Conservation (phyloP, 2,329 filamentous ascomycete genomes). For the Metarhizium anisopliae region DNA sequence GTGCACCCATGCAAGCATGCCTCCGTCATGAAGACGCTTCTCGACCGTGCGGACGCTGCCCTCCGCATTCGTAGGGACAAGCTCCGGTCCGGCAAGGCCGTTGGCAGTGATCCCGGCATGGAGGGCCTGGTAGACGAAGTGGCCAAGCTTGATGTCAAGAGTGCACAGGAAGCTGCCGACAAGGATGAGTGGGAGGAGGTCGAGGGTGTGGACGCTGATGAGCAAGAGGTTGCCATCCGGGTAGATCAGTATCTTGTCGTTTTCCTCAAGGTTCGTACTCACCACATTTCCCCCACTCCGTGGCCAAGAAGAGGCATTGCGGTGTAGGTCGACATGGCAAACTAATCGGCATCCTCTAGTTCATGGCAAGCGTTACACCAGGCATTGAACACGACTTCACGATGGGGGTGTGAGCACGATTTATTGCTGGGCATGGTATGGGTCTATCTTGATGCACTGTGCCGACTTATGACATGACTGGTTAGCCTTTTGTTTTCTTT, state of each 20-base stretch:
- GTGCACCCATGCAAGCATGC: conserved; percentile 97
- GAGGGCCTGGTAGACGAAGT: conserved; percentile 82
- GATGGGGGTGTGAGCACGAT: conserved; percentile 67
- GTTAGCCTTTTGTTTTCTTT: neutral
- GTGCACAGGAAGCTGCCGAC: conserved; percentile 41
- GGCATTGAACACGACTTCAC: conserved; percentile 98
- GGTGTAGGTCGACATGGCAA: neutral
- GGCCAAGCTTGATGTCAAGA: conserved; percentile 50
- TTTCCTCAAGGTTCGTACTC: conserved; percentile 60
- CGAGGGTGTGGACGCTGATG: conserved; percentile 51
- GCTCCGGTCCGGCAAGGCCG: conserved; percentile 50
- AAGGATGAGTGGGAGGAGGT: conserved; percentile 60
- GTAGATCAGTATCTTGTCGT: conserved; percentile 87
- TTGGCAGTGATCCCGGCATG: conserved; percentile 50
- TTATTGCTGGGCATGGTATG: neutral
- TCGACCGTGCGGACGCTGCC: conserved; percentile 90
- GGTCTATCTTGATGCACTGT: too few relatives aligned
- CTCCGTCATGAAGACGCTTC: conserved; percentile 92
- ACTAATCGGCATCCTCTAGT: conserved; percentile 28
- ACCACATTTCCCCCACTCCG: neutral
- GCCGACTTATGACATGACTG: neutral
- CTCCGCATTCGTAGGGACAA: conserved; percentile 83
- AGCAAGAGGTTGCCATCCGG: conserved; percentile 67
- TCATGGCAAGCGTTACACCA: conserved; percentile 84
- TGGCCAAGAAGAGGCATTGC: neutral